These are phyloP conservation scores for Cryphonectria naterciae DNA, from an alignment of 2,329 filamentous ascomycete species.

Conservation along the genomic window DNA sequence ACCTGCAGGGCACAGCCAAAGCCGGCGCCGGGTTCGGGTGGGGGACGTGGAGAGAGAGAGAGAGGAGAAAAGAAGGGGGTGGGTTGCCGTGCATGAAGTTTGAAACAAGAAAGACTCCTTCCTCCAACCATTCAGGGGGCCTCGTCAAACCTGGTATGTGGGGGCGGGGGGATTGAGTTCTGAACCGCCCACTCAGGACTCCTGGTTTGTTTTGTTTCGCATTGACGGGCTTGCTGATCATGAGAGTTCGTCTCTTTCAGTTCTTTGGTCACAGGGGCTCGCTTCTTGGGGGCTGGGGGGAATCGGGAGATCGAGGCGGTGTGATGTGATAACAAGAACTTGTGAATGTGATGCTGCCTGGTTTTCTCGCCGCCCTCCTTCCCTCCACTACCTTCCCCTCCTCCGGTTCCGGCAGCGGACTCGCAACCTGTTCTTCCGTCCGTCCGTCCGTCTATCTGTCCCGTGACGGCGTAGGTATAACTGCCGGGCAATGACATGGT, in stretches of 20 bases:
- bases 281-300: neutral
- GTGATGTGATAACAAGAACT: neutral
- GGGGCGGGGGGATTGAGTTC: neutral
- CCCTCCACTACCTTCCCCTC: neutral
- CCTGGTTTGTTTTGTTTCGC: conserved; percentile 24
- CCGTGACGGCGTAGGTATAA: neutral
- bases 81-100: conserved; percentile 14
- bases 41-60: neutral
- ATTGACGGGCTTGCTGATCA: conserved; percentile 26
- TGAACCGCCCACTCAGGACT: conserved; percentile 21
- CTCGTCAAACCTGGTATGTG: neutral
- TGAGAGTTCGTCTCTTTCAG: conserved; percentile 8
- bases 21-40: conserved; percentile 3
- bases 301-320: conserved; percentile 1
- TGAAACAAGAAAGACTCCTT: conserved; percentile 25
- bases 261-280: neutral
- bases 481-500: neutral
- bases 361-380: neutral
- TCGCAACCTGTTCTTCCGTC: neutral
- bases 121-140: neutral
- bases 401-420: conserved; percentile 2
- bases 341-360: neutral
- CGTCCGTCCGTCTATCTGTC: neutral
- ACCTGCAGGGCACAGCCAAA: conserved; percentile 5
- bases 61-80: conserved; percentile 2